Evolutionary conservation across 345 rosid species (phyloP).

Genomic region (Aurinia saxatilis): DNA sequence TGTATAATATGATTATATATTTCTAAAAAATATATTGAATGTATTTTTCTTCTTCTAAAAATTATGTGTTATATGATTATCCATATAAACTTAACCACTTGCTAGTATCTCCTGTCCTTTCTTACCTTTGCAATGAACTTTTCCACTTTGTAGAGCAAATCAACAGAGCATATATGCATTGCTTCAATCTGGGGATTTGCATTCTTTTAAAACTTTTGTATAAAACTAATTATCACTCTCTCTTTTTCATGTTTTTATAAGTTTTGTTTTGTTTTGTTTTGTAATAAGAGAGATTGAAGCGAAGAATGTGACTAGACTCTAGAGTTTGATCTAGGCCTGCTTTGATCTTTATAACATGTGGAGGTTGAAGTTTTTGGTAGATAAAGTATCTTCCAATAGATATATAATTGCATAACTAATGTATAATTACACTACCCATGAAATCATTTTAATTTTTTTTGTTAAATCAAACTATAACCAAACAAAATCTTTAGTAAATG

Average conservation of each 20-base stretch:
- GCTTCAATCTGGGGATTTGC: conserved; percentile 42
- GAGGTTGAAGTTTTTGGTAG: conserved; percentile 23
- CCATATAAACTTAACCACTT: neutral
- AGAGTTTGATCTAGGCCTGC: neutral
- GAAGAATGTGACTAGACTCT: conserved; percentile 24
- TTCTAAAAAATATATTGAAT: too few relatives aligned
- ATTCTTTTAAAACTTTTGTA: conserved; percentile 7
- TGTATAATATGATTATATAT: too few relatives aligned
- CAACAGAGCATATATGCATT: conserved; percentile 46
- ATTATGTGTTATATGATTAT: neutral
- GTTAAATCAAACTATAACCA: too few relatives aligned
- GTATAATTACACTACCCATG: too few relatives aligned
- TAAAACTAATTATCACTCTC: neutral
- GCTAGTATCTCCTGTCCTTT: neutral
- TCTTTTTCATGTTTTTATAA: neutral
- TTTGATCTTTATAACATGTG: conserved; percentile 9
- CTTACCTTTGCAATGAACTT: neutral
- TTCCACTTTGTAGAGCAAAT: conserved; percentile 11
- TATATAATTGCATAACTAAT: too few relatives aligned
- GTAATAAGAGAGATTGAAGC: neutral
- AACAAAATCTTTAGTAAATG: too few relatives aligned
- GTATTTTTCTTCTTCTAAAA: neutral
- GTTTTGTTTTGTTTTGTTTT: neutral
- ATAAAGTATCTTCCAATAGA: conserved; percentile 12
- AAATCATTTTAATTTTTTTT: too few relatives aligned